Percentiles rank a stretch among this genome's conserved stretches.
These are phyloP conservation scores for Crotalaria pallida DNA, from an alignment of 306 rosid species.

Conservation along the genomic window DNA sequence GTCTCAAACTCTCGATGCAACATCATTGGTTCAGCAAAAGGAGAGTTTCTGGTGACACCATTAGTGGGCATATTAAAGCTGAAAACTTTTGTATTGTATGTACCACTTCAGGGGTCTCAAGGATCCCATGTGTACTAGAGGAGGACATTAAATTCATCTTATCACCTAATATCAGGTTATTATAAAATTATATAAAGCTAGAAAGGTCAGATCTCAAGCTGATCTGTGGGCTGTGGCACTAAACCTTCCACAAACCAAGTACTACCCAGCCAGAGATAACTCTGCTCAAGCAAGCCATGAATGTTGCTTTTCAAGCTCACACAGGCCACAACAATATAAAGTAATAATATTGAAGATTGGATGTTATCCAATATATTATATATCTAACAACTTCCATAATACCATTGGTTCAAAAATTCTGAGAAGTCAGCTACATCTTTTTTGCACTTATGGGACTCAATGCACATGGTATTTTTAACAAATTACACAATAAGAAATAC, in stretches of 20 bases:
- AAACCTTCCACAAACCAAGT: background rate
- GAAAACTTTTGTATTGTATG: background rate
- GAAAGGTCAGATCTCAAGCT: background rate
- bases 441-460: background rate
- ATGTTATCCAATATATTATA: too few species aligned
- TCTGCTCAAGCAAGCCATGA: background rate
- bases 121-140: background rate
- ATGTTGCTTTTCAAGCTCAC: too few species aligned
- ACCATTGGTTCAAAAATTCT: background rate
- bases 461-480: background rate
- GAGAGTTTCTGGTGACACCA: background rate
- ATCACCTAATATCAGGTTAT: background rate
- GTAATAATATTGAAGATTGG: too few species aligned
- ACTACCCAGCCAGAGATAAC: background rate
- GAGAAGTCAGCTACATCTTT: background rate
- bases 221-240: background rate
- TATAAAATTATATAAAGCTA: background rate
- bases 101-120: background rate
- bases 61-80: background rate
- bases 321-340: too few species aligned
- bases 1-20: background rate
- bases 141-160: background rate
- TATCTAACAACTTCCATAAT: background rate
- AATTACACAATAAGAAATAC: conserved; percentile 1
- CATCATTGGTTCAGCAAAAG: background rate